A percentile compares a stretch with the other conserved stretches of the same genome.
Conservation (phyloP, 2,329 filamentous ascomycete species). For the Colletotrichum phormii region DNA sequence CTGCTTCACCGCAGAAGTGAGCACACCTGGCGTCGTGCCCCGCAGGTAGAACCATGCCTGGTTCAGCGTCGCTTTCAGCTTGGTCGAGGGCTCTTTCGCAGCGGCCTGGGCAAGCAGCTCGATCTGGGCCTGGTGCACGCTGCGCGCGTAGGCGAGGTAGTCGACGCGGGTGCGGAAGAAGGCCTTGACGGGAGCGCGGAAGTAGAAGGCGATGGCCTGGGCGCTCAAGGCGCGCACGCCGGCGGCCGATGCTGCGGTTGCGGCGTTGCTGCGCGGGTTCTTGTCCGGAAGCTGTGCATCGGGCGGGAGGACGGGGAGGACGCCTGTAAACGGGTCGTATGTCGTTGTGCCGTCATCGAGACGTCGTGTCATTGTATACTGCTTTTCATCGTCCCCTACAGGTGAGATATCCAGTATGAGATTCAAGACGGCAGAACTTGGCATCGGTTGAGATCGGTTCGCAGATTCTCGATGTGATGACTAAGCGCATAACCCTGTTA, state of each 20-base stretch:
- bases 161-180: slow-evolving; percentile 93
- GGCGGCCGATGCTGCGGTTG: slow-evolving; percentile 84
- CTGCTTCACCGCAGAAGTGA: slow-evolving; percentile 74
- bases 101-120: slow-evolving; percentile 50
- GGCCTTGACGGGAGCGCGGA: slow-evolving; percentile 88
- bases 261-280: slow-evolving; percentile 64
- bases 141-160: slow-evolving; percentile 73
- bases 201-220: slow-evolving; percentile 90
- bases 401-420: background rate
- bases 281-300: slow-evolving; percentile 56
- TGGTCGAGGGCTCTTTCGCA: slow-evolving; percentile 48
- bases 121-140: slow-evolving; percentile 60
- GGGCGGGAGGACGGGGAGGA: slow-evolving; percentile 59
- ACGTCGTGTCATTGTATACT: slow-evolving; percentile 35
- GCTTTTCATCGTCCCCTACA: slow-evolving; percentile 25
- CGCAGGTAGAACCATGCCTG: slow-evolving; percentile 64
- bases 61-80: slow-evolving; percentile 46
- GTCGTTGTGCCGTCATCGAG: slow-evolving; percentile 33
- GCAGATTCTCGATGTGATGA: background rate
- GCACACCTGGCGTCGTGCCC: slow-evolving; percentile 76
- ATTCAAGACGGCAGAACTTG: slow-evolving; percentile 28
- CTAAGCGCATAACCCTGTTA: slow-evolving; percentile 12
- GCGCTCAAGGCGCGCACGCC: slow-evolving; percentile 86
- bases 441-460: slow-evolving; percentile 31
- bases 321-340: slow-evolving; percentile 43